A percentile compares a stretch with the other conserved stretches of the same genome.
phyloP scores from a whole-genome alignment of 257 asterid species.

The Scutellaria baicalensis region DNA sequence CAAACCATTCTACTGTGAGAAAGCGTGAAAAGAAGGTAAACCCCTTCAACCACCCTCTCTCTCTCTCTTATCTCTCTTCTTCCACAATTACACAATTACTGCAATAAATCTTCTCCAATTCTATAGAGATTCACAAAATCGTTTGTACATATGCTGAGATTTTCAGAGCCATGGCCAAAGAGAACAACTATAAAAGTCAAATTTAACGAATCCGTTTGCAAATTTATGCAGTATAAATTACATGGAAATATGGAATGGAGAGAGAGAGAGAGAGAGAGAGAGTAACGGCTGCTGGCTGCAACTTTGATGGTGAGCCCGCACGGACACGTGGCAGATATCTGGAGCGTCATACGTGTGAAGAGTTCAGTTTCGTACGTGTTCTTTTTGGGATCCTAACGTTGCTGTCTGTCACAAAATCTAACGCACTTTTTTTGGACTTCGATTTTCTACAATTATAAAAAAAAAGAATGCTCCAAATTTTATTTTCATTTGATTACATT shows the following conservation, averaged over 20 bases:
- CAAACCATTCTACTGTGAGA: conserved; percentile 21
- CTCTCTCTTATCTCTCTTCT: background rate
- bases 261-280: background rate
- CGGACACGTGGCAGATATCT: conserved; percentile 25
- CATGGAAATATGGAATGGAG: background rate
- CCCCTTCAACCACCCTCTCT: conserved; percentile 19
- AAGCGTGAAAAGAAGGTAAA: conserved; percentile 27
- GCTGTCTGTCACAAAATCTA: conserved; percentile 1
- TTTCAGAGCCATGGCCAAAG: conserved; percentile 20
- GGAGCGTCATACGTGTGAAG: conserved; percentile 14
- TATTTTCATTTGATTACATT: too few relatives aligned
- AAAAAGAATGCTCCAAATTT: too few relatives aligned
- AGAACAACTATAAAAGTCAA: conserved; percentile 19
- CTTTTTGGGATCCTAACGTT: background rate
- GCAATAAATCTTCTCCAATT: conserved; percentile 10
- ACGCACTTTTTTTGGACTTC: too few relatives aligned
- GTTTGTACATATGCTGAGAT: conserved; percentile 7
- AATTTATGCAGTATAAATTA: background rate
- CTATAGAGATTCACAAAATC: background rate
- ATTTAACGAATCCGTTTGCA: background rate
- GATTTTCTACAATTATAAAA: too few relatives aligned
- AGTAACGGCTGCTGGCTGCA: conserved; percentile 34
- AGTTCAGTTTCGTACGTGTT: conserved; percentile 4
- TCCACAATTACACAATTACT: conserved; percentile 3
- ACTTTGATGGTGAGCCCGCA: conserved; percentile 14